These are phyloP conservation scores for Neolentinus lepideus DNA, from an alignment of 1,284 basidiomycete genomes.

Conservation along the genomic window DNA sequence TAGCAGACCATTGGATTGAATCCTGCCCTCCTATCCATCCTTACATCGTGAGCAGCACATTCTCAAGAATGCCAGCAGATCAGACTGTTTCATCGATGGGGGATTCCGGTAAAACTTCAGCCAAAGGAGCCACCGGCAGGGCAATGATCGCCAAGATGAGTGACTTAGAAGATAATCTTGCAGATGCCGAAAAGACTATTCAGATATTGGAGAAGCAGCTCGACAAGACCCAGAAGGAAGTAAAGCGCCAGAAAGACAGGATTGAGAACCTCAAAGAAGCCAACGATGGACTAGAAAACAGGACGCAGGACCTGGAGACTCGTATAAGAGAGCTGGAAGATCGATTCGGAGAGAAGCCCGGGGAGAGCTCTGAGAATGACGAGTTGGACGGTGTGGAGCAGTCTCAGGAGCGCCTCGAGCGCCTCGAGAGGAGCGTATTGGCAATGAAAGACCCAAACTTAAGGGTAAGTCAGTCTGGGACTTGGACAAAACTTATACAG, in stretches of 20 bases:
- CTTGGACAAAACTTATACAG: background rate
- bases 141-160: background rate
- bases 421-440: background rate
- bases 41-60: background rate
- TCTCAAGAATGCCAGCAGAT: background rate
- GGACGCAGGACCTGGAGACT: background rate
- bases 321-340: background rate
- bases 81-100: background rate
- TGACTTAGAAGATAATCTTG: background rate
- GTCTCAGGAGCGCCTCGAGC: background rate
- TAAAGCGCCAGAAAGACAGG: background rate
- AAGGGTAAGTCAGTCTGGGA: background rate
- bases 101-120: background rate
- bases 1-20: background rate
- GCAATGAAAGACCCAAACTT: background rate
- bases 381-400: background rate
- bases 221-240: background rate
- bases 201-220: background rate
- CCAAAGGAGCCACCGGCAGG: background rate
- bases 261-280: background rate
- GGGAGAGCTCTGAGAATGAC: background rate
- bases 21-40: too few relatives aligned
- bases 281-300: background rate
- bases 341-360: background rate
- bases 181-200: background rate